phyloP scores from a whole-genome alignment of 2,329 filamentous ascomycete species.

The Ascochyta fabae region DNA sequence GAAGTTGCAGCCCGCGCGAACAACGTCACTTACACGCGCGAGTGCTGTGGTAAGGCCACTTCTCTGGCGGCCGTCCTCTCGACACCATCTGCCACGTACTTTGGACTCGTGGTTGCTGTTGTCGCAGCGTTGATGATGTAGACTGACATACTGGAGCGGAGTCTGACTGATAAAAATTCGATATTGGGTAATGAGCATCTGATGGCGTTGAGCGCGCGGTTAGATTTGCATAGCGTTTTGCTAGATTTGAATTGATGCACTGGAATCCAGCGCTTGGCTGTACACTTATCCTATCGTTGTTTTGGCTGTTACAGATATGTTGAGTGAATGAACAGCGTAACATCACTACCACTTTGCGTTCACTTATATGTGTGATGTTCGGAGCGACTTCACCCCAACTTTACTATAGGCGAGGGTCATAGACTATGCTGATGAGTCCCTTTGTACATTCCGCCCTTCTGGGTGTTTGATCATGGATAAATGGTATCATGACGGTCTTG shows the following conservation, averaged over 20 bases:
- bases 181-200: background rate
- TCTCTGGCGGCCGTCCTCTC: constrained; percentile 21
- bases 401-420: no score
- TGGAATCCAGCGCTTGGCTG: no score
- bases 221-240: background rate
- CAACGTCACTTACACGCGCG: constrained; percentile 70
- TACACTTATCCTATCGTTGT: no score
- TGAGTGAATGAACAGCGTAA: no score
- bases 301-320: background rate
- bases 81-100: constrained; percentile 22
- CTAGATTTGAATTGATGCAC: background rate
- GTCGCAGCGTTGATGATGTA: constrained; percentile 29
- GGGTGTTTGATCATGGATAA: no score
- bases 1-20: constrained; percentile 62
- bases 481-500: no score
- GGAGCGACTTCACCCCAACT: no score
- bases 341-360: no score
- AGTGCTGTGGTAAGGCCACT: constrained; percentile 61
- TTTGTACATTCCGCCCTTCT: no score
- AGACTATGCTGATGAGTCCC: no score
- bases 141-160: background rate
- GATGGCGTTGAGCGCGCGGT: background rate
- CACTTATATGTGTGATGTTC: no score
- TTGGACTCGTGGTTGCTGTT: constrained; percentile 27
- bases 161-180: background rate